Evolutionary conservation across 2,329 filamentous ascomycete genomes (phyloP), one percentile per base, ranked within the genome.

Genomic region (Lecanicillium sp.): DNA sequence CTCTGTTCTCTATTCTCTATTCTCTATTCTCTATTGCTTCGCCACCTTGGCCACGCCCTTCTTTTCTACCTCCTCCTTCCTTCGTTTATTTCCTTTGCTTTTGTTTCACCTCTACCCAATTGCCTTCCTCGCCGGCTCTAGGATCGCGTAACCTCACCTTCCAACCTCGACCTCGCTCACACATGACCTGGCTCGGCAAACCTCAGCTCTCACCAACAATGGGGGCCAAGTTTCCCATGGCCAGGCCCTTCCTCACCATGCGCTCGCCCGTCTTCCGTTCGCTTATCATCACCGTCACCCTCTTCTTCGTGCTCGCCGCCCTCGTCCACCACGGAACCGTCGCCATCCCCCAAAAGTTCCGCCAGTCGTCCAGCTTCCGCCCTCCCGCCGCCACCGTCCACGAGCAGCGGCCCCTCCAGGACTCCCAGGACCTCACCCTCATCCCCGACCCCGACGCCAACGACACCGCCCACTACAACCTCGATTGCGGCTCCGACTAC

Each of bases 401-500:
- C 37, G 59, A 65, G 32, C 55, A 67, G 42, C 57, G 60, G 4
- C 63, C 63, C 4, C 58, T 66, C 33, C 55, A 62, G 33, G 51
- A 56, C 37, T 29, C 56, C 51, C 38, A 53, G 4, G 43, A 41
- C 17, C 51, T 54, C 17, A 42, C 54, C 12, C 44, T 52, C 24
- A 46, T 50, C 26, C 43, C 43, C 30, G 52, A 52, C 8, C 35
- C 47, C 42, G 44, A 55, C 5, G 11, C 14, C 3, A 27, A 15
- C n/a, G 44, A 54, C 27, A 52, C 42, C 26, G 51, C 44, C 50
- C 54, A 52, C 9, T 62, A 67, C 48, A 54, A 64, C 17, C 72
- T 76, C 68, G 66, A 75, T 56, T 81, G 77, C 62, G 66, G 67
- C 52, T 62, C 75, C 49, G 71, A 80, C 58, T 64, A 65, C 35